A percentile compares a stretch with the other conserved stretches of the same genome.
Evolutionary conservation across 352 stramenopile species (phyloP).

Genomic region (Phytophthora vignae): DNA sequence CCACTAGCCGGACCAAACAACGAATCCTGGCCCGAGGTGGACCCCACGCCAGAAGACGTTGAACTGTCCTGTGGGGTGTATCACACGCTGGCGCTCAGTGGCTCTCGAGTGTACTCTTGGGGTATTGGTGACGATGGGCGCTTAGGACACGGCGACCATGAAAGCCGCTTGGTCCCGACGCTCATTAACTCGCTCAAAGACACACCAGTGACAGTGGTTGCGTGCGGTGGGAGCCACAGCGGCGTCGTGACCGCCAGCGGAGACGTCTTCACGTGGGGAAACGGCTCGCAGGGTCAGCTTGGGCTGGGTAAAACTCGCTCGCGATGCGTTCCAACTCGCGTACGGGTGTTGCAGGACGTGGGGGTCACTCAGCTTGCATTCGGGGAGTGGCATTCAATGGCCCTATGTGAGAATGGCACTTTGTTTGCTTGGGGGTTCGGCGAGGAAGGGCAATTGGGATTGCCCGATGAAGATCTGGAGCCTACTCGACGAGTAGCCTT

Average conservation of each 20-base stretch:
- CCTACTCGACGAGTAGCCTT: slow-evolving; percentile 44
- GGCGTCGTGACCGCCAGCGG: slow-evolving; percentile 48
- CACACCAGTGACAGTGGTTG: slow-evolving; percentile 45
- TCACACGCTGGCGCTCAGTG: slow-evolving; percentile 62
- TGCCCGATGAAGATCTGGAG: slow-evolving; percentile 56
- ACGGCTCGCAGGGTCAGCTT: slow-evolving; percentile 62
- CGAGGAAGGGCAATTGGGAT: slow-evolving; percentile 72
- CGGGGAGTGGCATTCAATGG: slow-evolving; percentile 79
- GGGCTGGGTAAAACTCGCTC: slow-evolving; percentile 52
- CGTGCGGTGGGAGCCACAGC: slow-evolving; percentile 69
- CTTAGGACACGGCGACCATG: slow-evolving; percentile 59
- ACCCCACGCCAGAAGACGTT: slow-evolving; percentile 36
- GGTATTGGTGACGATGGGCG: slow-evolving; percentile 73
- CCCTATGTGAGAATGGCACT: slow-evolving; percentile 57
- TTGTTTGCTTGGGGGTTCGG: slow-evolving; percentile 78
- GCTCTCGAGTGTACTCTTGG: slow-evolving; percentile 61
- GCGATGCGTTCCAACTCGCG: slow-evolving; percentile 46
- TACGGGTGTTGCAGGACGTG: slow-evolving; percentile 57
- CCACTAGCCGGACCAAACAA: neutral
- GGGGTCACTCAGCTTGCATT: slow-evolving; percentile 59
- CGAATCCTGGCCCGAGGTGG: slow-evolving; percentile 12
- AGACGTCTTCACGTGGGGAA: slow-evolving; percentile 73
- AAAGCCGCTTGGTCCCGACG: slow-evolving; percentile 51
- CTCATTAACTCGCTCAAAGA: slow-evolving; percentile 45
- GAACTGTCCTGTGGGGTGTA: slow-evolving; percentile 64